Base-by-base conservation (phyloP, 2,329 filamentous ascomycete species). In the Corinectria fuckeliana region DNA sequence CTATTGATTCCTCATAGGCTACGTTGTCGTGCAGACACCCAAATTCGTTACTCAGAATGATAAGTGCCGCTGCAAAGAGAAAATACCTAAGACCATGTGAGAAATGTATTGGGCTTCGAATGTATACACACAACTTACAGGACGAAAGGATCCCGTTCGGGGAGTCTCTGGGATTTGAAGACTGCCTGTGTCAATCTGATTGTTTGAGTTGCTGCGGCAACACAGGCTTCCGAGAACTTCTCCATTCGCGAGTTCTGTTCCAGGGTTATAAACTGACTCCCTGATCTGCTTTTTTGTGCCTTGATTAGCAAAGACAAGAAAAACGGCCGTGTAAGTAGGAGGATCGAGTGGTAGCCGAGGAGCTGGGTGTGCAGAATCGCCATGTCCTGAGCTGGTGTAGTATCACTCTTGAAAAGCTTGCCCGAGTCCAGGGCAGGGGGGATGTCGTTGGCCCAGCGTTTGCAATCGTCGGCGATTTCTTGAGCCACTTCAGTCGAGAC, bases 241-340 rank as follows among this genome's bases (percentile, higher is more conserved):
- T 80, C 77, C 69, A 82, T 77, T 26, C 71, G 74, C 25, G 73
- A 70, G 51, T 55, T 57, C 11, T 48, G 39, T 18, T 44, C 20
- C 23, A 50, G n/a, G 5, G 38, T 13, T 9, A 41, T 36, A 10
- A 55, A 41, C 5, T 47, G 36, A 3, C 18, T 44, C 3, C 55
- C 55, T 2, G 49, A 39, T 6, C 45, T 51, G 10, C 47, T 47
- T n/a, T 61, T 50, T 14, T 74, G 71, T 2, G 72, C 68, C 68
- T 76, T 74, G 55, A 78, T 85, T 38, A 88, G 77, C 11, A 87
- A 78, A 57, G 82, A 84, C 13, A 89, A 74, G 58, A 89, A 87
- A 69, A 90, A 89, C 0, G 88, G 87, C 25, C 88, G 79, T 1
- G 85, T 88, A 1, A 90, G 78, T 0, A 90, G 77, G 23, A 90